Percentiles rank a stretch among this genome's conserved stretches.
Conservation (phyloP, 495 filamentous ascomycete species). For the Aspergillus heteromorphus region DNA sequence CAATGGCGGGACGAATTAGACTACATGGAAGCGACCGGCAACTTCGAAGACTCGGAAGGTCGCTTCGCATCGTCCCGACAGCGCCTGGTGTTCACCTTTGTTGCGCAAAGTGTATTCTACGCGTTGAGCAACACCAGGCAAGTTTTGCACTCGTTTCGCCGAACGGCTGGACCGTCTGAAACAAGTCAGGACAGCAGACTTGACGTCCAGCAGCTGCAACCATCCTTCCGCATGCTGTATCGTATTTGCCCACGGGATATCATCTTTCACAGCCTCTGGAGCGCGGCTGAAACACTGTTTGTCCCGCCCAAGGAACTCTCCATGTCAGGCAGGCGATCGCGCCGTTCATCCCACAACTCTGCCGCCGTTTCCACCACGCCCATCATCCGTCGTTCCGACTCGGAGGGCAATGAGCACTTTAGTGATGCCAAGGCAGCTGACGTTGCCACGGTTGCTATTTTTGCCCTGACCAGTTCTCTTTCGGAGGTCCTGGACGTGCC, state of each 20-base stretch:
- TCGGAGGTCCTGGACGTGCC: constrained; percentile 36
- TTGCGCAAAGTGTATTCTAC: constrained; percentile 70
- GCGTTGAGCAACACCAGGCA: constrained; percentile 62
- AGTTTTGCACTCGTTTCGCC: constrained; percentile 60
- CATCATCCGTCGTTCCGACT: constrained; percentile 24
- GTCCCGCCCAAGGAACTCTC: constrained; percentile 54
- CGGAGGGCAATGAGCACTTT: constrained; percentile 31
- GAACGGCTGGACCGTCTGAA: constrained; percentile 18
- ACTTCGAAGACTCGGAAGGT: constrained; percentile 38
- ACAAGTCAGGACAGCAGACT: constrained; percentile 13
- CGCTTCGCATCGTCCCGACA: constrained; percentile 34
- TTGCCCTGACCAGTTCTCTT: constrained; percentile 50
- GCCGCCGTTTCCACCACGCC: constrained; percentile 21
- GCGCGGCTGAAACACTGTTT: constrained; percentile 62
- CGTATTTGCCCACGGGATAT: constrained; percentile 45
- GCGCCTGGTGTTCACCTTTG: constrained; percentile 48
- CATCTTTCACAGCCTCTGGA: constrained; percentile 74
- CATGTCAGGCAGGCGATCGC: constrained; percentile 26
- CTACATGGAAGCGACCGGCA: constrained; percentile 34
- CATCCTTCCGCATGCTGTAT: constrained; percentile 31
- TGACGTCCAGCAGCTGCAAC: constrained; percentile 28
- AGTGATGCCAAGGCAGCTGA: constrained; percentile 53
- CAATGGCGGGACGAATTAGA: constrained; percentile 38
- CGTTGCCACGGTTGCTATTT: constrained; percentile 50
- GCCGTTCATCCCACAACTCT: constrained; percentile 34